Percentiles rank a stretch among this genome's conserved stretches.
Conservation (phyloP, 1,139 yeast genomes). For the Debaryomycetaceae sp. region DNA sequence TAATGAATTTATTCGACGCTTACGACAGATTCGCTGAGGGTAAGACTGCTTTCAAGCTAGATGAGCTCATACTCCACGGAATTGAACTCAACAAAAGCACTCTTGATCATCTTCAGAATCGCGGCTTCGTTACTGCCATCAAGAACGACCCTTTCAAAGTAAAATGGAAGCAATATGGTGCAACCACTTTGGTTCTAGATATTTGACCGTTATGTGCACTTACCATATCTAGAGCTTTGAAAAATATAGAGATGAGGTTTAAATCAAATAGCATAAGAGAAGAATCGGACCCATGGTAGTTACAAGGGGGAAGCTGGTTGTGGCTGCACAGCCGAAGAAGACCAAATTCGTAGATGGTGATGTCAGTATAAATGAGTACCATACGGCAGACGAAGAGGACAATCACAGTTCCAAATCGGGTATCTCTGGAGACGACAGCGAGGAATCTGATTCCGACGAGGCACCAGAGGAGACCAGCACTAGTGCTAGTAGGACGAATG, state of each 20-base stretch:
- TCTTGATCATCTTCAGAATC: conserved; percentile 16
- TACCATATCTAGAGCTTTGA: not conserved
- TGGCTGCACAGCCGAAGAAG: conserved; percentile 13
- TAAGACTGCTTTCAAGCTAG: conserved; percentile 12
- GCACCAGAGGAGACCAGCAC: conserved; percentile 49
- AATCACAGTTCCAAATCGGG: conserved; percentile 9
- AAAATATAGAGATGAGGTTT: conserved; percentile 5
- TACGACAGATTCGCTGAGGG: conserved; percentile 3
- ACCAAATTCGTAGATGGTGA: conserved; percentile 26
- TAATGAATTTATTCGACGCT: conserved; percentile 27
- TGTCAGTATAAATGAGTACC: conserved; percentile 13
- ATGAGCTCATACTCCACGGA: conserved; percentile 32
- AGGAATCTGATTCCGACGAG: conserved; percentile 34
- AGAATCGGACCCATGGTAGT: conserved; percentile 16
- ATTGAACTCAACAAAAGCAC: conserved; percentile 32
- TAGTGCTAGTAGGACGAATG: conserved; percentile 23
- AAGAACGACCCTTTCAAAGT: conserved; percentile 23
- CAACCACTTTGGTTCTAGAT: conserved; percentile 23
- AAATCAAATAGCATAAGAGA: not conserved
- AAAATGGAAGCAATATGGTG: conserved; percentile 38
- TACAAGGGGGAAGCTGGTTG: conserved; percentile 20
- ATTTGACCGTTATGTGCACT: conserved; percentile 1
- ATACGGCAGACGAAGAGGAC: conserved; percentile 13
- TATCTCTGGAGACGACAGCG: conserved; percentile 14
- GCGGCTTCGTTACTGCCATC: conserved; percentile 18